Conservation (phyloP, 2,329 filamentous ascomycete genomes). For the Curvularia lunata region DNA sequence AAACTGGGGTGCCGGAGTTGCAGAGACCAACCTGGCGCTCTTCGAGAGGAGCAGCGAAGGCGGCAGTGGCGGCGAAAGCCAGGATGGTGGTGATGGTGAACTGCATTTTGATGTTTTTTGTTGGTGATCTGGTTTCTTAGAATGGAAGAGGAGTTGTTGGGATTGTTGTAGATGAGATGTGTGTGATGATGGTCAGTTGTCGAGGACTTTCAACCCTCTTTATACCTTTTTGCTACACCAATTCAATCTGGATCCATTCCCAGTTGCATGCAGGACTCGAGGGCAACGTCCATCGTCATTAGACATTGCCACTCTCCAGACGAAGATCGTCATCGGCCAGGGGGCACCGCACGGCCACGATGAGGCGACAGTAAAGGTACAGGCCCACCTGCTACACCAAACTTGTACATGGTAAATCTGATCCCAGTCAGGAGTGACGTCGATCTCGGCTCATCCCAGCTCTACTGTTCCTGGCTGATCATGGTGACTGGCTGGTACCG, state of each 20-base stretch:
- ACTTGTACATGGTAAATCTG: conserved; percentile 17
- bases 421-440: conserved; percentile 30
- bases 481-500: conserved; percentile 26
- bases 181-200: conserved; percentile 33
- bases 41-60: conserved; percentile 41
- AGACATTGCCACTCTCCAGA: neutral
- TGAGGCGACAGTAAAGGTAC: conserved; percentile 21
- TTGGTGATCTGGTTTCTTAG: neutral
- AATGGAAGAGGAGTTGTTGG: conserved; percentile 16
- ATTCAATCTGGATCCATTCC: conserved; percentile 13
- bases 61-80: conserved; percentile 38
- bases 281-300: conserved; percentile 15
- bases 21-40: conserved; percentile 46
- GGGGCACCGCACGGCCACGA: conserved; percentile 18
- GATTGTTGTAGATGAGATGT: conserved; percentile 29
- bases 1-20: conserved; percentile 54
- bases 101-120: conserved; percentile 38
- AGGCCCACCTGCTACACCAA: conserved; percentile 26
- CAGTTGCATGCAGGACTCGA: conserved; percentile 7
- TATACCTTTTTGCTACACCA: conserved; percentile 35
- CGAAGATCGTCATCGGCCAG: conserved; percentile 37
- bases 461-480: conserved; percentile 26
- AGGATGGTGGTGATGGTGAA: conserved; percentile 46
- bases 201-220: conserved; percentile 30
- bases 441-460: conserved; percentile 38